Base-by-base conservation (phyloP, 768 basidiomycete species). In the Pilatotrama ljubarskyi region DNA sequence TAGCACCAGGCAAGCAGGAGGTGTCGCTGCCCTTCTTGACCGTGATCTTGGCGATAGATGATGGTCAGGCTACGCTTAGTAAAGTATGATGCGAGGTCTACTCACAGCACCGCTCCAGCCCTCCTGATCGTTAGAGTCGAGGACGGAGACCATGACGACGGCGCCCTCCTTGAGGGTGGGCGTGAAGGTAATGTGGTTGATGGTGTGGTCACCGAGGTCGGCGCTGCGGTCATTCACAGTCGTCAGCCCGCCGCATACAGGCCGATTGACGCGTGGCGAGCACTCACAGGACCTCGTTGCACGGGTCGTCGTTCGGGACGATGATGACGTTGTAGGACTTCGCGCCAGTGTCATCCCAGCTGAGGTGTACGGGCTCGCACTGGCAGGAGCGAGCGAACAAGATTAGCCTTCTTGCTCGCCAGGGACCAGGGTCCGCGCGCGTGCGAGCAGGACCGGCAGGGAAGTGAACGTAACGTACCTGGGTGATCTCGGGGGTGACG, bases 61-160 rank as follows among this genome's bases (percentile, higher is more conserved):
- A 26, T 50, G 8, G 11, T 43, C n/a, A 22, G 5, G 14, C n/a
- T 43, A 18, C 20, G 25, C 29, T 32, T 10, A 10, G 29, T 32
- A 32, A 4, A 32, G 29, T 10, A 32, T 10, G 29, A 4, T 4
- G 5, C 29, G 29, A 32, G 61, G n/a, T n/a, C n/a, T 17, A 78
- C 84, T 68, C 61, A 90, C 90, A 11, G 64, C 66, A 36, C 75
- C 77, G 64, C 82, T 84, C 90, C 90, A 93, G 3, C 81, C 88
- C 65, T 91, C 88, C 3, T 85, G 68, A 26, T 76, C 82, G 35
- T 66, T 54, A 1, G 73, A 66, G 68, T 90, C 88, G 60, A 80
- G 70, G 17, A 90, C 61, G 15, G 80, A 86, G 32, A 91, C 62
- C 62, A 77, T 69, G 38, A 87, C 76, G 26, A 75, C 61, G 20